A percentile compares a stretch with the other conserved stretches of the same genome.
Conservation (phyloP, 1,284 basidiomycete genomes). For the Melampsora abietis-canadensis region DNA sequence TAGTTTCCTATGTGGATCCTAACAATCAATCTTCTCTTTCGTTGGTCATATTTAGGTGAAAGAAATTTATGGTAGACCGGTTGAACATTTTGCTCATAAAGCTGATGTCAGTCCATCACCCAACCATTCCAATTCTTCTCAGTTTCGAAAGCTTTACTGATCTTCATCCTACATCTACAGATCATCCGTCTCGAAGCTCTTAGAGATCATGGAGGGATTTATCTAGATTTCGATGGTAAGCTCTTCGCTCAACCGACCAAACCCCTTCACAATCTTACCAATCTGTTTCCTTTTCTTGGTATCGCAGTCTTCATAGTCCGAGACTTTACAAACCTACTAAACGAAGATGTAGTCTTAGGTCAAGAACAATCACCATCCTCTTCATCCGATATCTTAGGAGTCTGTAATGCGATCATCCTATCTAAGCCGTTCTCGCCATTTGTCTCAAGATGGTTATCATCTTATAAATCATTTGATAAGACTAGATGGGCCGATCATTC, state of each 20-base stretch:
- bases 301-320: conserved; percentile 50
- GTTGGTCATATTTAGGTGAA: too few relatives aligned
- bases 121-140: too few relatives aligned
- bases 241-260: too few relatives aligned
- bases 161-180: not conserved
- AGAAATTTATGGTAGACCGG: conserved; percentile 49
- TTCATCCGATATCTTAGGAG: conserved; percentile 51
- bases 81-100: conserved; percentile 54
- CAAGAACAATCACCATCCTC: conserved; percentile 55
- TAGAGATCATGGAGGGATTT: conserved; percentile 56
- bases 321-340: conserved; percentile 46
- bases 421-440: conserved; percentile 55
- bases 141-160: too few relatives aligned
- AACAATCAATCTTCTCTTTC: too few relatives aligned
- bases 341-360: conserved; percentile 55
- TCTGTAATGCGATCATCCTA: conserved; percentile 58
- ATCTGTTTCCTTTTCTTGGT: conserved; percentile 49
- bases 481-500: conserved; percentile 55
- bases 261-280: not conserved
- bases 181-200: conserved; percentile 41
- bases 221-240: conserved; percentile 56
- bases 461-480: conserved; percentile 56
- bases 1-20: too few relatives aligned
- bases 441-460: conserved; percentile 53
- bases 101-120: conserved; percentile 55